phyloP scores from a whole-genome alignment of 1,284 basidiomycete genomes.

The Volvariella surrecta region DNA sequence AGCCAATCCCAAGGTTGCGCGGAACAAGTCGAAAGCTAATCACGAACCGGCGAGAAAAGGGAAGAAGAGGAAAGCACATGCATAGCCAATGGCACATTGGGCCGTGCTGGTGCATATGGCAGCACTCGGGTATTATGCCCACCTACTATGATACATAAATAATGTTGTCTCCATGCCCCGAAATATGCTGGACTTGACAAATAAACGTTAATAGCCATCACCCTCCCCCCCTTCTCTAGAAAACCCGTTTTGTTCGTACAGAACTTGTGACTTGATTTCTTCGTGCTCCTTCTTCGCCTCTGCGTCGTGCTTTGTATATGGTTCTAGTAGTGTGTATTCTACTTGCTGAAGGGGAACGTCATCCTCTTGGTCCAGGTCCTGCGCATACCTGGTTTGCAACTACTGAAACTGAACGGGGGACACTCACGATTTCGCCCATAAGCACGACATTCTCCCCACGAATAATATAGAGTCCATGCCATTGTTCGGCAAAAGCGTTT shows the following conservation, averaged over 20 bases:
- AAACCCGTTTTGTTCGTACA: conserved; percentile 76
- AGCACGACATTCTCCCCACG: conserved; percentile 98
- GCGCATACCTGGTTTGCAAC: conserved; percentile 8
- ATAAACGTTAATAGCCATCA: conserved; percentile 64
- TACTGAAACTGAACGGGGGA: conserved; percentile 6
- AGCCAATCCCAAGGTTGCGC: conserved; percentile 28
- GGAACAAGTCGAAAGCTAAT: conserved; percentile 29
- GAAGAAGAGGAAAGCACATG: conserved; percentile 47
- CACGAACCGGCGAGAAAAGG: conserved; percentile 44
- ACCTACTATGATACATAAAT: conserved; percentile 11
- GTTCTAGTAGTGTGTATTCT: conserved; percentile 61
- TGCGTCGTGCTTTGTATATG: conserved; percentile 65
- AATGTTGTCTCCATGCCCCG: neutral
- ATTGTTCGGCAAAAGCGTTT: conserved; percentile 75
- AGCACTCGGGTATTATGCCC: conserved; percentile 4
- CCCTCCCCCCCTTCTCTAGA: conserved; percentile 87
- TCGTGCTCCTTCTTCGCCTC: conserved; percentile 63
- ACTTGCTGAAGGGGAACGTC: conserved; percentile 75
- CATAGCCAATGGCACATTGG: no score
- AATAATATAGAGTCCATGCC: conserved; percentile 87
- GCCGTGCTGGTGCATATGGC: no score
- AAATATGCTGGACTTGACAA: neutral
- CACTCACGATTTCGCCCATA: conserved; percentile 90
- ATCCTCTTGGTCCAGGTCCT: conserved; percentile 94
- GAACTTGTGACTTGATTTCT: conserved; percentile 64